Percentiles rank a stretch among this genome's conserved stretches.
phyloP scores from a whole-genome alignment of 805 yeast genomes.

The Ogataea paraovalis region DNA sequence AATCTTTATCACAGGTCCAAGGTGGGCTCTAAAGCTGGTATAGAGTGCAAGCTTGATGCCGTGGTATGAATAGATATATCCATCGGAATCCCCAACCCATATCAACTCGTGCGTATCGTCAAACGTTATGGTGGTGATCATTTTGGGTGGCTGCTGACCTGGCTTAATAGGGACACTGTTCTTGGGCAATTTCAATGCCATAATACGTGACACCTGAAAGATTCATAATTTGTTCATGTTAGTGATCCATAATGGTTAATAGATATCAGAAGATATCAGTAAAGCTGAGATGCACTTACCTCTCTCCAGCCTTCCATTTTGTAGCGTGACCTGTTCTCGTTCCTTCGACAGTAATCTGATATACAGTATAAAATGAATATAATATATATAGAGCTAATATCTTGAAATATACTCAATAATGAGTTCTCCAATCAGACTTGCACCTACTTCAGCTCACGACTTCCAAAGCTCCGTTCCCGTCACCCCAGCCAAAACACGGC shows the following conservation, averaged over 20 bases:
- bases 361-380: too few relatives aligned
- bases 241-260: not conserved
- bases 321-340: too few relatives aligned
- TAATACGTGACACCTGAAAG: conserved; percentile 31
- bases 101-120: conserved; percentile 72
- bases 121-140: conserved; percentile 41
- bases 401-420: too few relatives aligned
- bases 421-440: not conserved
- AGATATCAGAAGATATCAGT: not conserved
- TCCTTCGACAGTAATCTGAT: too few relatives aligned
- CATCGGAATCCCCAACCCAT: conserved; percentile 78
- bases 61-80: conserved; percentile 41
- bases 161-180: conserved; percentile 12
- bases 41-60: conserved; percentile 52
- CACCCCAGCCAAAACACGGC: too few relatives aligned
- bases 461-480: too few relatives aligned
- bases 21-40: conserved; percentile 53
- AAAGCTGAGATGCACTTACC: conserved; percentile 28
- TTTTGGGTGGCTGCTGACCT: conserved; percentile 18
- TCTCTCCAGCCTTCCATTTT: conserved; percentile 51
- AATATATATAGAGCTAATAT: too few relatives aligned
- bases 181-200: conserved; percentile 25
- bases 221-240: not conserved
- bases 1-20: conserved; percentile 46
- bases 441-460: too few relatives aligned